Evolutionary conservation across 2,329 filamentous ascomycete genomes (phyloP).

Genomic region (Clarireedia paspali): DNA sequence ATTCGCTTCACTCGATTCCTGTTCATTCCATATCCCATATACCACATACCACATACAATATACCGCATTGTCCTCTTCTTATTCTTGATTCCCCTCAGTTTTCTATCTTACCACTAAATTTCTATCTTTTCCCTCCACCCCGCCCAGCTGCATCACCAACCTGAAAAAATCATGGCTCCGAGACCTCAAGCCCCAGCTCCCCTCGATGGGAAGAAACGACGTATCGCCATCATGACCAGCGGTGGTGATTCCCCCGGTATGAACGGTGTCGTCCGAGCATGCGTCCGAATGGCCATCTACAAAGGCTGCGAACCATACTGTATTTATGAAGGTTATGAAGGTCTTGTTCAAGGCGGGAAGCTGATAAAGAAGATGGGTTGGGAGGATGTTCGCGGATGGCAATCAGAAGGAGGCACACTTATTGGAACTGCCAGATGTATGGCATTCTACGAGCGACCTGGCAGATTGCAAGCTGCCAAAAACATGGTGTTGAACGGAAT

Average conservation of each 20-base stretch:
- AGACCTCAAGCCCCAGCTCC: slow-evolving; percentile 17
- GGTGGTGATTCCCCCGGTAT: slow-evolving; percentile 70
- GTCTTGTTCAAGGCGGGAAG: slow-evolving; percentile 80
- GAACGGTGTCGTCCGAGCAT: slow-evolving; percentile 64
- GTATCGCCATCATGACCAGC: slow-evolving; percentile 64
- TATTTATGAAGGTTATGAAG: slow-evolving; percentile 92
- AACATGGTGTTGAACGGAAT: slow-evolving; percentile 92
- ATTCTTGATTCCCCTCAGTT: neutral
- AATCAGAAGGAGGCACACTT: slow-evolving; percentile 88
- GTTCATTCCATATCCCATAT: neutral
- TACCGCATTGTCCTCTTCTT: neutral
- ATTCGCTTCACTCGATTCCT: neutral
- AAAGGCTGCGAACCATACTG: slow-evolving; percentile 73
- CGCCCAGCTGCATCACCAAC: neutral
- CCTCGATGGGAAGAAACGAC: slow-evolving; percentile 25
- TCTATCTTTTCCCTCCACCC: neutral
- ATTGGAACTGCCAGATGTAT: slow-evolving; percentile 93
- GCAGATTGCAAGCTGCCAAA: slow-evolving; percentile 78
- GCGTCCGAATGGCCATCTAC: slow-evolving; percentile 86
- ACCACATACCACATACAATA: neutral
- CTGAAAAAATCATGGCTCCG: slow-evolving; percentile 17
- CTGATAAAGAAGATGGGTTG: slow-evolving; percentile 84
- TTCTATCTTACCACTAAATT: too few relatives aligned
- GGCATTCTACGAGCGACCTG: slow-evolving; percentile 82
- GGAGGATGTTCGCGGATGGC: slow-evolving; percentile 90